Conservation (phyloP, 345 rosid species). For the Aquilaria malaccensis region DNA sequence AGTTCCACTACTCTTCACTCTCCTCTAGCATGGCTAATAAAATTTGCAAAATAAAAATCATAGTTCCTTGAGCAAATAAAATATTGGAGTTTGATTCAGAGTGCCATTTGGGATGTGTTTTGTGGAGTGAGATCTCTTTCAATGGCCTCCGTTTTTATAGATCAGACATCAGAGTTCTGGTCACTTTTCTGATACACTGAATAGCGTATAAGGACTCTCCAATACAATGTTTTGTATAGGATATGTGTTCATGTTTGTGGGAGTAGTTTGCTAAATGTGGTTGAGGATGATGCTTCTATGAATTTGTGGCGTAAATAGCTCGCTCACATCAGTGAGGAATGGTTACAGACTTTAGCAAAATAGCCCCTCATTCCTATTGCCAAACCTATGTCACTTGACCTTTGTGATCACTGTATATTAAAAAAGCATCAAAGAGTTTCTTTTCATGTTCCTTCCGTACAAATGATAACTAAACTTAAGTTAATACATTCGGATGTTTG, state of each 20-base stretch:
- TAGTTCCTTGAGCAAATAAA: too few species aligned
- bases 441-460: background rate
- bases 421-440: background rate
- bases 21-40: too few species aligned
- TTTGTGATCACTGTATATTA: background rate
- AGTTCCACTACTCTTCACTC: too few species aligned
- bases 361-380: background rate
- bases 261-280: too few species aligned
- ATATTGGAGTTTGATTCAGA: too few species aligned
- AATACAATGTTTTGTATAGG: background rate
- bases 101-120: too few species aligned
- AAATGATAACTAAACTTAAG: background rate
- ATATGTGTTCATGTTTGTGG: too few species aligned
- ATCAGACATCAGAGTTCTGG: slow-evolving; percentile 80
- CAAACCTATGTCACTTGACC: background rate
- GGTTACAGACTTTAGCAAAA: too few species aligned
- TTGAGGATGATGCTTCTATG: too few species aligned
- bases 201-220: slow-evolving; percentile 51
- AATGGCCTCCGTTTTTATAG: slow-evolving; percentile 59
- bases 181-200: slow-evolving; percentile 58
- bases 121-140: background rate
- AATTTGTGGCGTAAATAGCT: too few species aligned
- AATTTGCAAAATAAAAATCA: too few species aligned
- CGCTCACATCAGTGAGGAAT: too few species aligned
- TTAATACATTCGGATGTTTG: background rate